Percentiles rank a stretch among this genome's conserved stretches.
Conservation (phyloP, 176 grass and related monocot genomes). For the maize (Zea mays) region Zm-B73-REFERENCE-NAM-5.0 NC_050100.1:187693001-187693500, state of each 20-base stretch:
- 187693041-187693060: no score
- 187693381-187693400: not conserved
- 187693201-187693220: not conserved
- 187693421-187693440: not conserved
- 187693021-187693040: no score
- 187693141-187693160: no score
- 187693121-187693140: no score
- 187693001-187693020: no score
- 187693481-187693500: slow-evolving; percentile 27
- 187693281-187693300: not conserved
- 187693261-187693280: slow-evolving; percentile 2
- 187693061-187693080: no score
- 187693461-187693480: slow-evolving; percentile 22
- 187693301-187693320: not conserved
- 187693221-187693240: not conserved
- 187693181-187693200: not conserved
- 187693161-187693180: not conserved
- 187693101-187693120: no score
- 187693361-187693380: slow-evolving; percentile 24
- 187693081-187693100: no score
- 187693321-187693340: not conserved
- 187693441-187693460: not conserved
- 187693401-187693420: not conserved
- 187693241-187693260: not conserved
- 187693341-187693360: not conserved